Conservation (phyloP, 2,329 filamentous ascomycete species). For the Sporothrix phasma region DNA sequence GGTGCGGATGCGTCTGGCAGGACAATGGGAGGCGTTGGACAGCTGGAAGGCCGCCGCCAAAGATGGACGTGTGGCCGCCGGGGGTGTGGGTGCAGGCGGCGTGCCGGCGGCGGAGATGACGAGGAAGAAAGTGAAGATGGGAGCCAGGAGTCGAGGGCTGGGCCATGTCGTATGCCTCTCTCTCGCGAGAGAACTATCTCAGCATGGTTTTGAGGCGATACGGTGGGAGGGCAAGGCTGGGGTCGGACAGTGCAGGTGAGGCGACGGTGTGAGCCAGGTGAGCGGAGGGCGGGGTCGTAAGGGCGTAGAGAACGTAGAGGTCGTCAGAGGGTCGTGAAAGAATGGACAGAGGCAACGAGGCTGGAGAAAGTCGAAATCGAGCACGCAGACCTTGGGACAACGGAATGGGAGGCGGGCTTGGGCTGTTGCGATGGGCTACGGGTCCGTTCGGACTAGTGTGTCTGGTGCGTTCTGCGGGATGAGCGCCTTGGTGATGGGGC, state of each 20-base stretch:
- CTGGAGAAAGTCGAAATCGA: neutral
- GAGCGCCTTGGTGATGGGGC: neutral
- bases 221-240: neutral
- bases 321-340: neutral
- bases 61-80: conserved; percentile 8
- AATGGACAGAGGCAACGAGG: neutral
- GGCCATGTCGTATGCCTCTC: conserved; percentile 19
- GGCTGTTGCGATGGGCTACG: neutral
- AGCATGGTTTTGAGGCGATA: conserved; percentile 15
- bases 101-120: neutral
- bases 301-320: neutral
- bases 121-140: conserved; percentile 3
- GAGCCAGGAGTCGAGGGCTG: conserved; percentile 12
- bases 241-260: no score
- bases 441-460: neutral
- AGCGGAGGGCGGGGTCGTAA: neutral
- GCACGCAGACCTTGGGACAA: no score
- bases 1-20: neutral
- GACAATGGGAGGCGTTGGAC: neutral
- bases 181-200: conserved; percentile 18
- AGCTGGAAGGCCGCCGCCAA: conserved; percentile 9
- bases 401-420: neutral
- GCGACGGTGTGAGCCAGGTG: neutral
- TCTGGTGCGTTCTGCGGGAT: neutral
- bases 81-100: neutral